Evolutionary conservation across 305 asterid species (phyloP).

Genomic region (Petunia hybrid): DNA sequence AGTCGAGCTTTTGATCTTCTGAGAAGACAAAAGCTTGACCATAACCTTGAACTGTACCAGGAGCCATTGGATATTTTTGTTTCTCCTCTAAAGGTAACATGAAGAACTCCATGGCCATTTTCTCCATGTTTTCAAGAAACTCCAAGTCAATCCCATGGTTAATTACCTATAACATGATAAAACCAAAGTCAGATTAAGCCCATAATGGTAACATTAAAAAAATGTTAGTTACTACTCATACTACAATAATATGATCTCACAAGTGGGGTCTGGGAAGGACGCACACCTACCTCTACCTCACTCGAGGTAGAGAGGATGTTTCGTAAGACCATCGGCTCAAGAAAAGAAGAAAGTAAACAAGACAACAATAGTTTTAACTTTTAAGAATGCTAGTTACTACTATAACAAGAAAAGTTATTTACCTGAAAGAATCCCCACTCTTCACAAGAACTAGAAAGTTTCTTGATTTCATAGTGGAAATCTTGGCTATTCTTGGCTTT

Average conservation of each 20-base stretch:
- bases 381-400: no score
- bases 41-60: conserved; percentile 94
- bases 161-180: conserved; percentile 56
- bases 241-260: background rate
- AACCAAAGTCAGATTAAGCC: background rate
- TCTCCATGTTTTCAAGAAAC: conserved; percentile 71
- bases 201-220: background rate
- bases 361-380: no score
- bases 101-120: conserved; percentile 77
- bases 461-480: conserved; percentile 53
- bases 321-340: background rate
- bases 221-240: background rate
- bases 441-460: conserved; percentile 72
- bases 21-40: conserved; percentile 97
- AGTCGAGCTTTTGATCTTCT: conserved; percentile 90
- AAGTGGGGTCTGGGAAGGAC: no score
- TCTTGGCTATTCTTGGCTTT: conserved; percentile 51
- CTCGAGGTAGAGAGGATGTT: no score
- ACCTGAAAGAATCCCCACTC: conserved; percentile 99
- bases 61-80: conserved; percentile 84
- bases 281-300: no score
- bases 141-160: conserved; percentile 83
- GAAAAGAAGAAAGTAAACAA: no score
- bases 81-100: conserved; percentile 93
- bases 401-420: background rate